A percentile compares a stretch with the other conserved stretches of the same genome.
Conservation (phyloP, 2,329 filamentous ascomycete genomes). For the Bipolaris gigantea region DNA sequence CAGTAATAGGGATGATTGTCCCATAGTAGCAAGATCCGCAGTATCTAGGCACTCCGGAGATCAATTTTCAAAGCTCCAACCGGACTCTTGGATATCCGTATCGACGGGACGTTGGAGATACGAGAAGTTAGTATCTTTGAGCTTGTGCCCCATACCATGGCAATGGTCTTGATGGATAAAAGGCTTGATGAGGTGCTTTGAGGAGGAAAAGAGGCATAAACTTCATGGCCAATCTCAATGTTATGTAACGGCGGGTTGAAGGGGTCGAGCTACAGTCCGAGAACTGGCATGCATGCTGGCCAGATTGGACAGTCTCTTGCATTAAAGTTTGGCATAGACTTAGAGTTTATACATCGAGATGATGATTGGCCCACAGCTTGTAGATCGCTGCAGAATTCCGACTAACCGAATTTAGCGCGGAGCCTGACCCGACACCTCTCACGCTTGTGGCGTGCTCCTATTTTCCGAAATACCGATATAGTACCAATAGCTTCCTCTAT, state of each 20-base stretch:
- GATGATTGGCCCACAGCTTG: background rate
- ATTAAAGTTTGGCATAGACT: background rate
- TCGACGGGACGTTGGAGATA: background rate
- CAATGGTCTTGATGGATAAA: background rate
- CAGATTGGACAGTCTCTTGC: background rate
- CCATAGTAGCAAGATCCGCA: background rate
- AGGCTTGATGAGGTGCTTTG: background rate
- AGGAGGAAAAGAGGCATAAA: background rate
- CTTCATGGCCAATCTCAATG: background rate
- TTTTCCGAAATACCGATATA: background rate
- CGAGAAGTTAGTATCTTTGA: background rate
- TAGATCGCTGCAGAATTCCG: conserved; percentile 6
- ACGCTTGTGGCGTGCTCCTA: background rate
- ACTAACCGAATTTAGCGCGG: background rate
- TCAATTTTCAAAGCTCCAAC: background rate
- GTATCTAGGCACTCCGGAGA: background rate
- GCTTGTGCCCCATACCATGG: no score
- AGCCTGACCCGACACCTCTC: background rate
- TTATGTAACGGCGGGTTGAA: background rate
- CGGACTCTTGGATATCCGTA: background rate
- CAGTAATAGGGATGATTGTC: background rate
- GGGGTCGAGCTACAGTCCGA: background rate
- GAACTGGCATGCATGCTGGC: background rate
- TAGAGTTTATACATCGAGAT: background rate
- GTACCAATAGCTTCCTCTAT: background rate